These are phyloP conservation scores for Tetrapisispora arboricola DNA, from an alignment of 805 yeast genomes.

Conservation along the genomic window DNA sequence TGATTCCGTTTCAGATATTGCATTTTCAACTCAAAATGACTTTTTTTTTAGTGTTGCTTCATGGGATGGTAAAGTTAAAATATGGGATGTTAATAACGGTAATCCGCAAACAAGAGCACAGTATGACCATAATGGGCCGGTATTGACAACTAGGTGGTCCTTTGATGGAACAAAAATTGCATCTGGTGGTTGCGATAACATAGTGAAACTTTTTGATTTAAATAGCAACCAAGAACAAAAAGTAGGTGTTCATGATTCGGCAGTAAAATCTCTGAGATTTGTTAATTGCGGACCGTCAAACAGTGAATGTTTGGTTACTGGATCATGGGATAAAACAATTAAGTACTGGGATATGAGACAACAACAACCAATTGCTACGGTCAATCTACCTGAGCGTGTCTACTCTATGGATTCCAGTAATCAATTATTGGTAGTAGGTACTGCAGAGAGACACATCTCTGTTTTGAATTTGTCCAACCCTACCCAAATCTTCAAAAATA, in stretches of 20 bases:
- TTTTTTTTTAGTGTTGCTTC: conserved; percentile 66
- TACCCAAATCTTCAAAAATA: conserved; percentile 61
- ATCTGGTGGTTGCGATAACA: conserved; percentile 87
- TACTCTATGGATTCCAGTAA: conserved; percentile 80
- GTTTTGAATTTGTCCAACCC: conserved; percentile 77
- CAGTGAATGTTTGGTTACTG: conserved; percentile 70
- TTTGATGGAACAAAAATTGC: conserved; percentile 82
- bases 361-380: conserved; percentile 72
- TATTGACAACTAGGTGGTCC: conserved; percentile 71
- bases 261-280: conserved; percentile 63
- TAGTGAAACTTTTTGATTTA: conserved; percentile 73
- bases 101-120: conserved; percentile 79
- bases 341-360: conserved; percentile 91
- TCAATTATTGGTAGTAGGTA: conserved; percentile 80
- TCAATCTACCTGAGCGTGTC: conserved; percentile 80
- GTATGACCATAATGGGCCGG: conserved; percentile 85
- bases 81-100: conserved; percentile 79
- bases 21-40: conserved; percentile 83
- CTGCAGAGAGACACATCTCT: conserved; percentile 79
- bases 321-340: conserved; percentile 94
- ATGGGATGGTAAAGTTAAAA: conserved; percentile 95
- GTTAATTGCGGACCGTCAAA: conserved; percentile 78
- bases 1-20: conserved; percentile 74
- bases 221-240: conserved; percentile 76
- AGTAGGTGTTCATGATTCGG: conserved; percentile 76